phyloP scores from a whole-genome alignment of 73 alveolate species.

The Tetrahymena elliotti region DNA sequence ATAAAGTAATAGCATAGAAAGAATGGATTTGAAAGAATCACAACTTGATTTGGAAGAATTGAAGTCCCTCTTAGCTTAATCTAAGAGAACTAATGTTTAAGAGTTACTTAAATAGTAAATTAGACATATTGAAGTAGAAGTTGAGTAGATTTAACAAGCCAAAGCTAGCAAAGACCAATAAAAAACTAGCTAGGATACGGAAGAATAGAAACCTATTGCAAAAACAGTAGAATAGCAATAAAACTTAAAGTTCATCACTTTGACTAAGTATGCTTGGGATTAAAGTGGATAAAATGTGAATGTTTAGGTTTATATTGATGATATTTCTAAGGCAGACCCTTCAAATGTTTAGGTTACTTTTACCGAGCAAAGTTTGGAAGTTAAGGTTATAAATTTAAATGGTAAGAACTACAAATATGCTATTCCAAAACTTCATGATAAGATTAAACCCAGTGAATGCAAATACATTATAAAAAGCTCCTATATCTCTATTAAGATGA shows the following conservation, averaged over 20 bases:
- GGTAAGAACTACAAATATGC: slow-evolving; percentile 31
- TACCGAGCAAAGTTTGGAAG: slow-evolving; percentile 30
- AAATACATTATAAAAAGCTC: slow-evolving; percentile 31
- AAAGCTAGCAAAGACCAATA: slow-evolving; percentile 13
- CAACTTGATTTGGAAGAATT: slow-evolving; percentile 9
- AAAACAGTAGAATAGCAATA: neutral
- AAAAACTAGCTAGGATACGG: neutral
- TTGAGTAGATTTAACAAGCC: neutral
- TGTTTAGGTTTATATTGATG: slow-evolving; percentile 36
- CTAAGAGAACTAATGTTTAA: slow-evolving; percentile 1
- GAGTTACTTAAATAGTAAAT: neutral
- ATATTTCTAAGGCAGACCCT: slow-evolving; percentile 17
- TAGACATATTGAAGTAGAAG: neutral
- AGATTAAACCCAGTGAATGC: slow-evolving; percentile 23
- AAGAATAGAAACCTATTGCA: neutral
- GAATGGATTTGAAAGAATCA: slow-evolving; percentile 10
- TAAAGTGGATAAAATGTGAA: slow-evolving; percentile 24
- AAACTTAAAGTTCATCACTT: neutral
- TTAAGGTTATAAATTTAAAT: slow-evolving; percentile 18
- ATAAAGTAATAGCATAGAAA: too few species aligned
- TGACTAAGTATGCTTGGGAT: slow-evolving; percentile 24
- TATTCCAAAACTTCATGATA: slow-evolving; percentile 7
- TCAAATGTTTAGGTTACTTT: slow-evolving; percentile 26
- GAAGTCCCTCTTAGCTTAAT: neutral
- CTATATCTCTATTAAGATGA: slow-evolving; percentile 5